A percentile compares a stretch with the other conserved stretches of the same genome.
Conservation (phyloP, 1,284 basidiomycete genomes). For the Sanghuangporus baumii region DNA sequence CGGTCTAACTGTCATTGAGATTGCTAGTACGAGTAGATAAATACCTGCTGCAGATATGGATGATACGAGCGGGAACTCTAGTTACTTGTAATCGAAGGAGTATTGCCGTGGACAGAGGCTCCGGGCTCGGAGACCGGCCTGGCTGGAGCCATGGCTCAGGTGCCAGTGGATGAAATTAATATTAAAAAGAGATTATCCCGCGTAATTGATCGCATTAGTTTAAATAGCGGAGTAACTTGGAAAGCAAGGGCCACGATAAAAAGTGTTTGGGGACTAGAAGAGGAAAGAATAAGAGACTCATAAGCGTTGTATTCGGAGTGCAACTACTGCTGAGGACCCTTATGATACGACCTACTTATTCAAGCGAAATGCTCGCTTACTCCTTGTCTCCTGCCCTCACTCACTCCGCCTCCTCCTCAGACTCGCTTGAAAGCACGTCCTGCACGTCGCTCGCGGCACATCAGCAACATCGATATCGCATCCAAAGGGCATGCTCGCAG, state of each 20-base stretch:
- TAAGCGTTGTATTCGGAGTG: neutral
- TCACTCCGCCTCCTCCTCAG: neutral
- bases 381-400: slow-evolving; percentile 9
- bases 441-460: neutral
- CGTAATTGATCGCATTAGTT: neutral
- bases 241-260: neutral
- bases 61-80: neutral
- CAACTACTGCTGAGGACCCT: neutral
- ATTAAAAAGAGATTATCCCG: neutral
- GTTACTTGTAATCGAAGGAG: neutral
- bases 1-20: neutral
- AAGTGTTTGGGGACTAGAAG: neutral
- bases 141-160: too few species aligned
- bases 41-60: neutral
- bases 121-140: neutral
- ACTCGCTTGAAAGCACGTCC: neutral
- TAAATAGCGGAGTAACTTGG: neutral
- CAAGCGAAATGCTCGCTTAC: slow-evolving; percentile 3
- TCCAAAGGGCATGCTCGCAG: slow-evolving; percentile 5
- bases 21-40: neutral
- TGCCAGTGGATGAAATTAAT: neutral
- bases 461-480: neutral
- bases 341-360: neutral
- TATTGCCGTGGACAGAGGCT: neutral
- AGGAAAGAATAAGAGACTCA: neutral